Evolutionary conservation across 1,139 yeast genomes (phyloP), one percentile per base, ranked within the genome.

Genomic region (Suhomyces anneliseae): DNA sequence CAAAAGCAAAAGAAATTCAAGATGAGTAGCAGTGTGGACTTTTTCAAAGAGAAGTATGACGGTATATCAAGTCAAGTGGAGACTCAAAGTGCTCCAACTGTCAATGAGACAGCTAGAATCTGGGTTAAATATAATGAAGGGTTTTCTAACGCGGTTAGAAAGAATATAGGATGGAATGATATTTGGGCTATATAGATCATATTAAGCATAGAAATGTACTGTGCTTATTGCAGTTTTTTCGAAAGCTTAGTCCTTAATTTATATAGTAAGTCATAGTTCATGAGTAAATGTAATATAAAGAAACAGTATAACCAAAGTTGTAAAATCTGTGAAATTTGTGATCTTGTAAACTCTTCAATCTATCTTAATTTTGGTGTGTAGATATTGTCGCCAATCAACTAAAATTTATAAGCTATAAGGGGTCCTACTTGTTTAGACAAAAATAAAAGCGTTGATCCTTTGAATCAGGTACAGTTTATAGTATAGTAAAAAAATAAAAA

Each of bases 51-150:
- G 2, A 68, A 62, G 49, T 74, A 74, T 49, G 76, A 70, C 29
- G 71, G 66, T 24, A 53, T 70, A 11, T 53, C 68, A 6, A 53
- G 56, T 8, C 68, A 62, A 44, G 53, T 57, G 15, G 58, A 59
- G 9, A 55, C 55, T 32, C 36, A 54, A 2, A 46, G 44, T 33
- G 12, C 40, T 4, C 9, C 35, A 3, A 32, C 29, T 7, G 26
- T 24, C 3, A 39, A 27, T 12, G 64, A 60, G 26, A 51, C 54
- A 10, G 48, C 62, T 7, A 73, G 87, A 52, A 86, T 90, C 7
- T 93, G 98, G 98, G 88, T 93, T 12, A 92, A 88, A 60, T 92
- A 85, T 59, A 87, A 87, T 54, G 98, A 92, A 65, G 98, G 99
- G 1, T 92, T 87, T 58, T 88, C 96, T 8, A 88, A 92, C 65